A percentile compares a stretch with the other conserved stretches of the same genome.
These are phyloP conservation scores for Capsicum chinense DNA, from an alignment of 257 asterid genomes.

Conservation along the genomic window DNA sequence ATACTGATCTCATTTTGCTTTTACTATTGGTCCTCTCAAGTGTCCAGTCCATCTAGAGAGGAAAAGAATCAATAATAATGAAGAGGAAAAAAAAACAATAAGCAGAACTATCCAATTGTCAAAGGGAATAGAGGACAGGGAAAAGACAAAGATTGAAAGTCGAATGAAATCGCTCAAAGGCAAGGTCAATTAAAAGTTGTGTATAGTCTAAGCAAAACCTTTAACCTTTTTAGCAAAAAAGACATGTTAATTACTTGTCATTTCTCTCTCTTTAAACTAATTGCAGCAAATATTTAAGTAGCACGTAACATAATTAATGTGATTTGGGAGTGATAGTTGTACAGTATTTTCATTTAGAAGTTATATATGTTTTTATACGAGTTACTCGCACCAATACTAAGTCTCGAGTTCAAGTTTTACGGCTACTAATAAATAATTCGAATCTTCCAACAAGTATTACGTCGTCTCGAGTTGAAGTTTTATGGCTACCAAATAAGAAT, in stretches of 20 bases:
- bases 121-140: not conserved
- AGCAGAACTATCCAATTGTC: not conserved
- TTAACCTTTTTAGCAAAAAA: not conserved
- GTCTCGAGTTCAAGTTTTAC: not conserved
- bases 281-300: not conserved
- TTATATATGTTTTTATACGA: not conserved
- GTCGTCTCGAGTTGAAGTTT: too few relatives aligned
- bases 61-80: not conserved
- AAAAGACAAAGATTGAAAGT: not conserved
- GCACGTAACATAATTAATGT: not conserved
- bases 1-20: not conserved
- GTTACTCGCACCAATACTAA: not conserved
- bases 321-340: not conserved
- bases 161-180: not conserved
- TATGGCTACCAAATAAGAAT: too few relatives aligned
- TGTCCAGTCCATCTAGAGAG: not conserved
- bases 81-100: not conserved
- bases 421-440: not conserved
- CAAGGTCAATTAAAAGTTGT: not conserved
- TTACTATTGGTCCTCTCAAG: not conserved
- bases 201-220: not conserved
- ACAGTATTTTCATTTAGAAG: too few relatives aligned
- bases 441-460: too few relatives aligned
- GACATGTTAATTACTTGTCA: not conserved
- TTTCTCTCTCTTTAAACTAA: not conserved